Evolutionary conservation across 495 filamentous ascomycete genomes (phyloP).

Genomic region (Jackrogersella minutella): DNA sequence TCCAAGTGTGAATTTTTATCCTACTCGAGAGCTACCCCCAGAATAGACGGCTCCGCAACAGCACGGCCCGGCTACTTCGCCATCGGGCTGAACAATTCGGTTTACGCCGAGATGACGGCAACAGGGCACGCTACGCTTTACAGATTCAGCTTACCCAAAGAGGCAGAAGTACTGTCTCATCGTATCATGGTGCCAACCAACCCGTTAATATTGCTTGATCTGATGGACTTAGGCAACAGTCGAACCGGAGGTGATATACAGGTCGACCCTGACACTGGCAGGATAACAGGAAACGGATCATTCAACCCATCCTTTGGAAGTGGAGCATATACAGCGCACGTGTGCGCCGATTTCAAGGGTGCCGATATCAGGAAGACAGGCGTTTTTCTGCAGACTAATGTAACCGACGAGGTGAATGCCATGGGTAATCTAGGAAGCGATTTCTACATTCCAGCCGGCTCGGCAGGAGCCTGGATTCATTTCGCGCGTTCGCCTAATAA

Average conservation of each 20-base stretch:
- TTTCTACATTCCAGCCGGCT: slow-evolving; percentile 59
- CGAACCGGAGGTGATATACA: slow-evolving; percentile 64
- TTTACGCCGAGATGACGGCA: slow-evolving; percentile 77
- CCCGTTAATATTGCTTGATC: slow-evolving; percentile 69
- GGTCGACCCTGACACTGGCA: slow-evolving; percentile 60
- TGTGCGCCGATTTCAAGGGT: slow-evolving; percentile 75
- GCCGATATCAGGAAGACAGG: slow-evolving; percentile 66
- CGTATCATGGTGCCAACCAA: slow-evolving; percentile 52
- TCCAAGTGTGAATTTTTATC: slow-evolving; percentile 67
- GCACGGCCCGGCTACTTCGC: slow-evolving; percentile 75
- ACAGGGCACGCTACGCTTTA: slow-evolving; percentile 72
- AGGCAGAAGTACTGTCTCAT: slow-evolving; percentile 26
- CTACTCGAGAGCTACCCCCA: slow-evolving; percentile 54
- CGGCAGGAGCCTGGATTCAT: slow-evolving; percentile 69
- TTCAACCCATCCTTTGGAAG: slow-evolving; percentile 74
- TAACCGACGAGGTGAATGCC: slow-evolving; percentile 54
- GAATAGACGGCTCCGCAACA: slow-evolving; percentile 59
- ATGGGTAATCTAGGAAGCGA: slow-evolving; percentile 53
- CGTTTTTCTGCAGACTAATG: slow-evolving; percentile 56
- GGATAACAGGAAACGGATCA: slow-evolving; percentile 68
- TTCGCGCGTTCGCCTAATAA: slow-evolving; percentile 57
- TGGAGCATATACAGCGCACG: slow-evolving; percentile 65
- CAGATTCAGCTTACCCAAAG: slow-evolving; percentile 67
- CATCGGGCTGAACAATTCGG: slow-evolving; percentile 65
- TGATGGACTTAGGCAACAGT: slow-evolving; percentile 68